Evolutionary conservation across 1,284 basidiomycete genomes (phyloP), one percentile per base, ranked within the genome.

Genomic region (Cystobasidium pallidum): DNA sequence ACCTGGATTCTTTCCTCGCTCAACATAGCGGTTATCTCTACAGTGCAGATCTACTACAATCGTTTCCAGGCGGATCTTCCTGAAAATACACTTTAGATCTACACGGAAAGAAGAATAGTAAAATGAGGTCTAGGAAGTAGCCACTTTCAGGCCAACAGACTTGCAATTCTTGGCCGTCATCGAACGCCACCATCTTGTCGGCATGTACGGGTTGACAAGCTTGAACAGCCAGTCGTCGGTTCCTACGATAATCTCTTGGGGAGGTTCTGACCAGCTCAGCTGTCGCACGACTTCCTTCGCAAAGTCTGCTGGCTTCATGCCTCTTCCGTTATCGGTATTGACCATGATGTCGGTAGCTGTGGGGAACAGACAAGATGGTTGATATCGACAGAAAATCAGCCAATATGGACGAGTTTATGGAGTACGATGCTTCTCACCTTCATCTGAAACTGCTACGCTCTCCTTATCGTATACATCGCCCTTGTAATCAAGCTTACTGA

Each of bases 161-260:
- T 41, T 49, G 47, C 67, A 70, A 32, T 26, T 70, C 43, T 61
- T 61, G 36, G 45, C 55, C 17, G 45, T 70, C 55, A 70, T 47
- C 3, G 28, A 49, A 4, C 67, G 39, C 67, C 67, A 70, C 36
- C 43, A 47, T 28, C 30, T 28, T 8, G 67, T 70, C n/a, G 67
- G 67, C 57, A 70, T 59, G 45, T 70, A 70, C 19, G 67, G 67
- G 11, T 47, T 34, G 24, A 70, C 67, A 49, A 45, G 34, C 58
- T 49, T 70, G 67, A 70, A 70, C 19, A 70, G 57, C 57, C 58
- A 70, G 3, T 32, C 55, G 34, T 70, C 67, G 2, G 67, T 70
- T 15, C 67, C 67, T 1, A 70, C 57, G 28, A 70, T 58, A 24
- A 70, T 70, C 32, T 70, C 67, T 2, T 41, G n/a, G 13, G 67